phyloP scores from a whole-genome alignment of 768 basidiomycete genomes.

The Amanita fuliginea region DNA sequence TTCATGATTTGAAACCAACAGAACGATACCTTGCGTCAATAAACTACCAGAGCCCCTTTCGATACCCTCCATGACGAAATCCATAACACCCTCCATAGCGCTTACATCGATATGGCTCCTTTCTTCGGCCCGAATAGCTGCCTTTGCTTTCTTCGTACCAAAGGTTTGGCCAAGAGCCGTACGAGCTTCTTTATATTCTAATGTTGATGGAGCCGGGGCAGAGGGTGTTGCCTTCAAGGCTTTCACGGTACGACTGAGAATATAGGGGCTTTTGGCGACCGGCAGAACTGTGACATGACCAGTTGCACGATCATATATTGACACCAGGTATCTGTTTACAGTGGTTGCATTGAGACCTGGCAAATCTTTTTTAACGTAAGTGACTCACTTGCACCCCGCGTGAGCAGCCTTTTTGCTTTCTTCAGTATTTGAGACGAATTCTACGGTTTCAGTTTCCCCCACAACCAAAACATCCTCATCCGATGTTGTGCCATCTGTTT shows the following conservation, averaged over 20 bases:
- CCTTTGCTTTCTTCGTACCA: conserved; percentile 90
- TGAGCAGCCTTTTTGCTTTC: conserved; percentile 38
- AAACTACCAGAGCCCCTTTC: conserved; percentile 58
- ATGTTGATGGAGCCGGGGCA: conserved; percentile 34
- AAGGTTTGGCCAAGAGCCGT: conserved; percentile 86
- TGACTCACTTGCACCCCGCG: conserved; percentile 57
- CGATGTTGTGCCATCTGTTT: conserved; percentile 15
- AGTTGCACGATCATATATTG: conserved; percentile 69
- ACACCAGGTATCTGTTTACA: conserved; percentile 66
- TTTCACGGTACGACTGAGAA: conserved; percentile 74
- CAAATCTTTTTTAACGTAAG: background rate
- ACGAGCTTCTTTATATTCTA: conserved; percentile 51
- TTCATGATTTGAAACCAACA: background rate
- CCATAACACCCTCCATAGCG: conserved; percentile 79
- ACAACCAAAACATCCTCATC: conserved; percentile 42
- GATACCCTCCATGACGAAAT: conserved; percentile 77
- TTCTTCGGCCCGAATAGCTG: conserved; percentile 73
- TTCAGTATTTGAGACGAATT: conserved; percentile 62
- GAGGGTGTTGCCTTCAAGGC: conserved; percentile 59
- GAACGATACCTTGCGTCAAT: conserved; percentile 52
- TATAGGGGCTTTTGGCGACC: conserved; percentile 49
- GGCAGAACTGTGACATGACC: conserved; percentile 61
- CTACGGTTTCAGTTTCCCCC: conserved; percentile 77
- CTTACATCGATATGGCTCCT: conserved; percentile 83
- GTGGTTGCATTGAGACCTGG: background rate